Base-by-base conservation (phyloP, 2,329 filamentous ascomycete species). In the Arthrobotrys conoides region DNA sequence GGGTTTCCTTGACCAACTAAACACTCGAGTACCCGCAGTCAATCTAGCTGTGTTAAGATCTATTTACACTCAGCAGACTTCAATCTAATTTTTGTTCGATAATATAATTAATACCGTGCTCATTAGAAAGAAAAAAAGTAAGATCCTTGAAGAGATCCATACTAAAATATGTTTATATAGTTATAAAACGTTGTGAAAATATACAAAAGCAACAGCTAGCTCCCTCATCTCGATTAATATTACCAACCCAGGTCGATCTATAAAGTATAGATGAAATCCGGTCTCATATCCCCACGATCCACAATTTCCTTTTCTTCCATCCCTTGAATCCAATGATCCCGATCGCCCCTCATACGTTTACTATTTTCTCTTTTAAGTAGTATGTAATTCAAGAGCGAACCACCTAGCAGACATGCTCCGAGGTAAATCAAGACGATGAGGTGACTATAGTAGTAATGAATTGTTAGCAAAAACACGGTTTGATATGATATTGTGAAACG, bases 381-480 rank as follows among this genome's bases (percentile, higher is more conserved):
- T 0, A 87, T 73, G 70, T 90, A 88, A 84, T 93, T 90, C 24
- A 91, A 80, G 0, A 92, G 80, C 64, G 90, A 93, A 0, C 93
- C 93, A 0, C 89, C 88, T 6, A 93, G 86, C 57, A 93, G 85
- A 81, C 91, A 93, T 0, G 92, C 76, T 0, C 89, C 85, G 83
- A 94, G 86, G 84, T 95, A 97, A 0, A 86, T 92, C 63, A 97
- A 84, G 1, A 97, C 90, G 0, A 91, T 87, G 1, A 88, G 90
- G 81, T 97, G 94, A 0, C 70, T 73, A 89, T 91, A 82, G 88
- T 91, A 82, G 88, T 90, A 14, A 27, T n/a, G 41, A 27, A 30
- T n/a, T 46, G 18, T 20, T 27, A 51, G 27, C 27, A 66, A 27
- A 36, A 22, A 12, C n/a, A n/a, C n/a, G n/a, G n/a, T n/a, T 38